Evolutionary conservation across 2,329 filamentous ascomycete species (phyloP), one percentile per base, ranked within the genome.

Genomic region (Coleophoma cylindrospora): DNA sequence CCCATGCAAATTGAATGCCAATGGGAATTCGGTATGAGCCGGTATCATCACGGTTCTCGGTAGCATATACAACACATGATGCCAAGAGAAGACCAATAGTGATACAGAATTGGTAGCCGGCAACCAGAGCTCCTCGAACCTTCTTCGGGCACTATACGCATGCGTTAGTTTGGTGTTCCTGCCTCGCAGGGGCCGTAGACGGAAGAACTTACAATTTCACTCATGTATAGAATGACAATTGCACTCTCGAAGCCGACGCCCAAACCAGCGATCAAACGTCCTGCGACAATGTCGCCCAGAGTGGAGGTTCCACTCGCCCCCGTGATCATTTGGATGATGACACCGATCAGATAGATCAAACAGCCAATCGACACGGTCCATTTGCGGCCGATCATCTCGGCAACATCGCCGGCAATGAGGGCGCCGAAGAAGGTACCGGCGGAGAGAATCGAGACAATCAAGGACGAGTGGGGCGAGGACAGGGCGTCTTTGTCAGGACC

Each of bases 191-290:
- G 19, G 21, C 44, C 22, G 14, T 7, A 10, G 3, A 15, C 4
- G 14, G 11, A 40, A 38, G 21, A 17, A 43, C 38, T 32, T 37
- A 44, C 44, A 53, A 70, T 69, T 60, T 74, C 51, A 57, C 59
- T 89, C 87, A 94, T 91, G 79, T 94, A 91, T 50, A 90, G 75
- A 65, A 91, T 88, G 68, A 91, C 83, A 62, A 90, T 82, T 62
- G 87, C 86, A 12, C 85, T 89, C 58, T 87, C 86, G 66, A 90
- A 89, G 63, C 87, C 87, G 61, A 91, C 86, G 74, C 87, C 87
- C 47, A 90, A 66, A 65, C 87, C 87, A 47, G 87, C 83, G 60
- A 91, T 72, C 50, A 91, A 70, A 76, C 87, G 87, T 64, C 87
- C 87, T 50, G 80, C 78, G n/a, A 89, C 83, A 51, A 90, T 81